phyloP scores from a whole-genome alignment of 2,329 filamentous ascomycete genomes.

The Aureobasidium namibiae region DNA sequence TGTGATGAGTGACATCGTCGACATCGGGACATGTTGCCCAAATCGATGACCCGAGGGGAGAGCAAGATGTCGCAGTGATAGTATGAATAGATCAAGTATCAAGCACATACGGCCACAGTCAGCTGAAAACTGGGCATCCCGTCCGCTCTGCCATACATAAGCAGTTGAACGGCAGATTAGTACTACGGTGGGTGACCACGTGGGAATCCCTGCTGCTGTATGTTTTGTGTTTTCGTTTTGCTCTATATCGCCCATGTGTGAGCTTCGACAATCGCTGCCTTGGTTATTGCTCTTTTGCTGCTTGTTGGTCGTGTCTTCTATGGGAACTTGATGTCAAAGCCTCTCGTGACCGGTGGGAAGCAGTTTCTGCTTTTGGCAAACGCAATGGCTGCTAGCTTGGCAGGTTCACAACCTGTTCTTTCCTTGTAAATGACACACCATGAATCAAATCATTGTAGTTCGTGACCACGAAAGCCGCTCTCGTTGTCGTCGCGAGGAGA shows the following conservation, averaged over 20 bases:
- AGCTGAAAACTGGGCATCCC: no score
- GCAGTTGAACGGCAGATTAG: no score
- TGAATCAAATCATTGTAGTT: background rate
- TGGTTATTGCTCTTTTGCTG: no score
- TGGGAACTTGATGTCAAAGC: background rate
- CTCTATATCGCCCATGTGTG: no score
- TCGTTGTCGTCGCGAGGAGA: background rate
- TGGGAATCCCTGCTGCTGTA: no score
- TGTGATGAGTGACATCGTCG: background rate
- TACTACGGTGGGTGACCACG: no score
- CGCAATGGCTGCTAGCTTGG: background rate
- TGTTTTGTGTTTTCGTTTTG: no score
- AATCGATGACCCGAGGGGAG: no score
- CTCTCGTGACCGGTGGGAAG: background rate
- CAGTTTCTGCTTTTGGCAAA: background rate
- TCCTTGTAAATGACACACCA: background rate
- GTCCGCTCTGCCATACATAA: no score
- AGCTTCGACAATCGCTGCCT: no score
- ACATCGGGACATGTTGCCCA: background rate
- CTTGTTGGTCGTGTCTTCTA: background rate
- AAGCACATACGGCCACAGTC: no score
- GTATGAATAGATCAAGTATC: background rate
- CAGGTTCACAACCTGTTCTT: background rate
- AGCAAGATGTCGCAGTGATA: background rate
- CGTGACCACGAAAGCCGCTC: background rate